Evolutionary conservation across 805 yeast genomes (phyloP), one percentile per base, ranked within the genome.

Genomic region (Wickerhamiella dianesei): DNA sequence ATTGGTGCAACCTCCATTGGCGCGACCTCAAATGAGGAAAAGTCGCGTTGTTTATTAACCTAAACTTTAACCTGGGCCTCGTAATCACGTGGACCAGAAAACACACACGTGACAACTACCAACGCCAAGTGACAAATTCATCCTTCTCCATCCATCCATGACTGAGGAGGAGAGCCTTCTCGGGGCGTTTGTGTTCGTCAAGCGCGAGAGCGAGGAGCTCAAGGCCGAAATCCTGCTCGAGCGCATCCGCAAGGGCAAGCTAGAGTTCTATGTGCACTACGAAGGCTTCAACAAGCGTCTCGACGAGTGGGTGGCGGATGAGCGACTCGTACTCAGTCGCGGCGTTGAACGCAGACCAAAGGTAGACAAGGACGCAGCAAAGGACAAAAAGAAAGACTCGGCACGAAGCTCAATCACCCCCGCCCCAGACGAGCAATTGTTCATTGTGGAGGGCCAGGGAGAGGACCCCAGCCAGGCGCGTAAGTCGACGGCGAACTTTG

Each of bases 211-310:
- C 22, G 87, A 81, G 52, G 74, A 72, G 50, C 70, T 96, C 51
- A 62, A 78, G 32, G 96, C 97, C 1, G 98, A 92, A 61, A 77
- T 92, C 40, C 67, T 92, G 41, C 85, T 88, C 17, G 73, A 77
- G 44, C 85, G 83, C 51, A 64, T 74, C 41, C 78, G 83, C 57
- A 81, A 86, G 60, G 85, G 88, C 13, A 75, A 82, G 50, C 76
- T 78, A 29, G 83, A 77, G 53, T 88, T 81, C 63, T 92, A 92
- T 61, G 95, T 92, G 25, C 99, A 92, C 64, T 92, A 87, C 66
- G 85, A 79, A 45, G 95, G 88, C 55, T 92, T 80, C 70, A 92
- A 92, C 69, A 92, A 92, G 64, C 82, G 99, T 63, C 72, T 92
- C 55, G 99, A 92, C 67, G 98, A 92, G 63, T 89, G 97, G 97